Percentiles rank a stretch among this genome's conserved stretches.
phyloP scores from a whole-genome alignment of 768 basidiomycete species.

The Leccinellum luteum region DNA sequence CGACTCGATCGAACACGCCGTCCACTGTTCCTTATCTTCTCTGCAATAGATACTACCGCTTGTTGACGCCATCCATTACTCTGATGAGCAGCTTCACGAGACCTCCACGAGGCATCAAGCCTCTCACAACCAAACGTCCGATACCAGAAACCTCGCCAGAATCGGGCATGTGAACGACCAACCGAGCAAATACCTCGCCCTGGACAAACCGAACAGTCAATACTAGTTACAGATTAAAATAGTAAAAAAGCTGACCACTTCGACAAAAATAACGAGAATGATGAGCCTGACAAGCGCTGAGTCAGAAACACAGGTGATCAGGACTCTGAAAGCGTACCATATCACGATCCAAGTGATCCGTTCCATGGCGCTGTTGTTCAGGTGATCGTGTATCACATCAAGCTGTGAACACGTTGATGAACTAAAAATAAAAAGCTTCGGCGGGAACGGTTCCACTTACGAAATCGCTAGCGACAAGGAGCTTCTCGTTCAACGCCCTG shows the following conservation, averaged over 20 bases:
- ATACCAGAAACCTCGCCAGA: slow-evolving; percentile 1
- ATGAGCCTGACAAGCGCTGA: slow-evolving; percentile 65
- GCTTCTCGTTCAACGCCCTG: slow-evolving; percentile 81
- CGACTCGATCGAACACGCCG: not conserved
- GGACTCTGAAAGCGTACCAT: slow-evolving; percentile 44
- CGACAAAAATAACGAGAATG: slow-evolving; percentile 85
- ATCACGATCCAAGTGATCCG: slow-evolving; percentile 83
- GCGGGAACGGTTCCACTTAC: slow-evolving; percentile 43
- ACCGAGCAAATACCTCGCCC: slow-evolving; percentile 82
- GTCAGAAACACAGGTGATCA: slow-evolving; percentile 36
- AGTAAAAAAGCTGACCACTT: slow-evolving; percentile 49
- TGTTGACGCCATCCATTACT: slow-evolving; percentile 15
- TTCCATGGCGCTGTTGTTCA: slow-evolving; percentile 88
- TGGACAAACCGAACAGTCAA: slow-evolving; percentile 20
- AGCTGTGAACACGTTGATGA: slow-evolving; percentile 45
- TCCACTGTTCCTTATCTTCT: not conserved
- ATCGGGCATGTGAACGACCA: slow-evolving; percentile 51
- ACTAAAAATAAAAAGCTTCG: not conserved
- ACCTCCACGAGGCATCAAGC: slow-evolving; percentile 26
- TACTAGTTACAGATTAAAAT: no score
- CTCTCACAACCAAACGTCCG: slow-evolving; percentile 3
- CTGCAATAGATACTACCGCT: not conserved
- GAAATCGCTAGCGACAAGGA: slow-evolving; percentile 85
- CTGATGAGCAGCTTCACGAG: slow-evolving; percentile 20
- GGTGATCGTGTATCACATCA: slow-evolving; percentile 89